Base-by-base conservation (phyloP, 306 rosid species). In the Cucumis cinereus region DNA sequence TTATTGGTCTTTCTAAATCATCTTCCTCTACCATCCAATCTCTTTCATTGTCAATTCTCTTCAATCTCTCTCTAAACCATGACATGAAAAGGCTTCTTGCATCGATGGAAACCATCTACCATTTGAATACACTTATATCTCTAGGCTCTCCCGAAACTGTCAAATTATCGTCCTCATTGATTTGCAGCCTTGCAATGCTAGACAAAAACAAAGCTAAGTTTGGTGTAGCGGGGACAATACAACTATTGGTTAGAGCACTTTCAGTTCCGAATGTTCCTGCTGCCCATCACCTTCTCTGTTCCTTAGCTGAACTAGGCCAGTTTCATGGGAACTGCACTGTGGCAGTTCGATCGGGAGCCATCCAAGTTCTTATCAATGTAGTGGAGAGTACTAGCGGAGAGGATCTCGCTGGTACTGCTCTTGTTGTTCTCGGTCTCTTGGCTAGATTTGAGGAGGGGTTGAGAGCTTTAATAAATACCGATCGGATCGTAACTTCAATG, bases 171-270 rank as follows among this genome's bases (percentile, higher is more conserved):
- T 85, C 93, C 58, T 90, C 91, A 0, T 47, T 93, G 79, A 73
- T 91, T 16, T 93, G 91, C 64, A 91, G 96, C 36, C 52, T 93
- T 69, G 98, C 96, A 28, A 86, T 93, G 96, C 86, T 80, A 20
- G 92, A 93, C 74, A 93, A 86, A 78, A 93, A 93, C 83, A 89
- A 91, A 80, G 96, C 98, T 82, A 91, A 89, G 68, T 88, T 91
- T 45, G 97, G 97, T 0, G 93, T 91, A 1, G 90, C 96, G 9
- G 92, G 93, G 5, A 93, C 97, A 0, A 78, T 91, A 38, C 90
- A 83, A 40, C 54, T 88, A 50, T 82, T 90, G n/a, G 87, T 89
- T 14, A 82, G 79, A 63, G 89, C 82, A 15, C 64, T 87, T 7
- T 73, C 88, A 1, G 71, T 70, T 8, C 83, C 84, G 28, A 38